Base-by-base conservation (phyloP, 1,139 yeast species). In the Petasospora rhodanensis region DNA sequence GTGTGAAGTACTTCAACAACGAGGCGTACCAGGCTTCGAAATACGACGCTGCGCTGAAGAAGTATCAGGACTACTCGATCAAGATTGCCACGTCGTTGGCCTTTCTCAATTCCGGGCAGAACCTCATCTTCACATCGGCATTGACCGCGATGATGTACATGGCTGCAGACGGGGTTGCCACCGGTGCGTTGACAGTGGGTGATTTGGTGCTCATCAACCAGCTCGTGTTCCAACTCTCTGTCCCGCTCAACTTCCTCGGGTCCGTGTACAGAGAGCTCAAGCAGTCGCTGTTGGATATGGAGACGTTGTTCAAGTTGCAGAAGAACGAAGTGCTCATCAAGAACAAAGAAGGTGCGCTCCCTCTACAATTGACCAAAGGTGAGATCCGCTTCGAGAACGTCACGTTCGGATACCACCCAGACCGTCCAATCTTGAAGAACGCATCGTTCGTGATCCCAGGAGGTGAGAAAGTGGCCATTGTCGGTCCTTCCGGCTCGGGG, bases 71-170 rank as follows among this genome's bases (percentile, higher is more conserved):
- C 49, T 81, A 95, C 2, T 79, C 85, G 22, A 81, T 87, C 47
- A 84, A 85, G 52, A 91, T 89, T 16, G 95, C 96, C 5, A 87
- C 95, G 3, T 89, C 97, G 1, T 66, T 91, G 44, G 95, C 97
- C 14, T 87, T 74, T 52, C 68, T 91, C 44, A 91, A 91, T 50
- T 72, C 95, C 0, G 98, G 98, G 5, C 99, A 91, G 59, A 89
- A 85, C 56, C 55, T 87, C 35, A 91, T 91, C 19, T 91, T 93
- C 60, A 84, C 97, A 0, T 61, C 84, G 24, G 97, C 98, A 2
- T 66, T 93, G 46, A 91, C 98, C 1, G 87, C 81, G 2, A 91
- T 93, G 94, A 93, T 91, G 98, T 91, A 84, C 57, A 80, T 91
- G 95, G 97, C 96, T n/a, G 87, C 96, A 51, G 77, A 78, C 40